phyloP scores from a whole-genome alignment of 2,329 filamentous ascomycete genomes.

The Exophiala sp. region DNA sequence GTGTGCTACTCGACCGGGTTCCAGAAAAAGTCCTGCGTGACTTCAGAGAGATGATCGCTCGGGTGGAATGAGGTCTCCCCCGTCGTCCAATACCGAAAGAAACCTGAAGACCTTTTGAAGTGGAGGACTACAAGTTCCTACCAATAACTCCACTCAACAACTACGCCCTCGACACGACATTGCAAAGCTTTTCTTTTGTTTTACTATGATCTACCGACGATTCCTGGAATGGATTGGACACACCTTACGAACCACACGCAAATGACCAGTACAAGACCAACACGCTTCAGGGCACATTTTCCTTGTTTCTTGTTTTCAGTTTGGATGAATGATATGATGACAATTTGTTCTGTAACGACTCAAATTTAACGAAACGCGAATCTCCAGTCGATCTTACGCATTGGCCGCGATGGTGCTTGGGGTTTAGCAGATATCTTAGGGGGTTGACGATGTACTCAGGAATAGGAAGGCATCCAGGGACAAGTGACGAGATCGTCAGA shows the following conservation, averaged over 20 bases:
- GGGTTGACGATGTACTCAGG: too few species aligned
- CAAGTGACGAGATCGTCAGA: too few species aligned
- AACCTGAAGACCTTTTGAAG: constrained; percentile 25
- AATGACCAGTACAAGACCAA: constrained; percentile 13
- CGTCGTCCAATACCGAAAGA: too few species aligned
- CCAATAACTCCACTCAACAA: background rate
- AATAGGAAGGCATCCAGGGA: too few species aligned
- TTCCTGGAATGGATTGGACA: background rate
- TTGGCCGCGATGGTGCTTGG: too few species aligned
- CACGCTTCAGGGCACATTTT: constrained; percentile 24
- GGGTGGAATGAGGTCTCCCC: constrained; percentile 47
- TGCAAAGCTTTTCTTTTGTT: constrained; percentile 1
- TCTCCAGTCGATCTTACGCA: too few species aligned
- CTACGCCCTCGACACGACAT: too few species aligned
- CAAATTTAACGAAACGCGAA: background rate
- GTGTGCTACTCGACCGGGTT: constrained; percentile 90
- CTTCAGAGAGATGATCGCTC: constrained; percentile 86
- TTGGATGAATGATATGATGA: constrained; percentile 11
- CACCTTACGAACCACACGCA: constrained; percentile 4
- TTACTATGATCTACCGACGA: background rate
- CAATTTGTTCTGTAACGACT: too few species aligned
- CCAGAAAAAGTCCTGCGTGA: constrained; percentile 86
- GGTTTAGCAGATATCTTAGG: too few species aligned
- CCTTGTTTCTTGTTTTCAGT: constrained; percentile 7
- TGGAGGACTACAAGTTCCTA: constrained; percentile 22